phyloP scores from a whole-genome alignment of 768 basidiomycete genomes.

The Melanogaster broomeanus region DNA sequence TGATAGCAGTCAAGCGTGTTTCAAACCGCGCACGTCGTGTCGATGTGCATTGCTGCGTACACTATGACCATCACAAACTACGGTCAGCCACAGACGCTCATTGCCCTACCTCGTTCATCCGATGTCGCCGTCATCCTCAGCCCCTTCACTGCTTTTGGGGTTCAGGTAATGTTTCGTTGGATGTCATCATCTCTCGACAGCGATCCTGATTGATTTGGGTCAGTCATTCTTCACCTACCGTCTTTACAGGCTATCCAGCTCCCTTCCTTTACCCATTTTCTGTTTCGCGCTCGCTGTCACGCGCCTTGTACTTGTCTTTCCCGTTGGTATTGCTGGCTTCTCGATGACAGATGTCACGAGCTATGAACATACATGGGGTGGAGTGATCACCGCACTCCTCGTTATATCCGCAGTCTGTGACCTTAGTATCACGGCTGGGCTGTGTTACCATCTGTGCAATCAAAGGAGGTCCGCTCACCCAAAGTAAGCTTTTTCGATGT shows the following conservation, averaged over 20 bases:
- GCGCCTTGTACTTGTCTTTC: neutral
- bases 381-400: neutral
- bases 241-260: conserved; percentile 1
- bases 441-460: neutral
- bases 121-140: too few species aligned
- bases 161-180: neutral
- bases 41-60: neutral
- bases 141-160: neutral
- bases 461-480: neutral
- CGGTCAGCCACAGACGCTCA: neutral
- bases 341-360: neutral
- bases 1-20: neutral
- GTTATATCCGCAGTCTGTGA: neutral
- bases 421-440: neutral
- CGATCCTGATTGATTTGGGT: neutral
- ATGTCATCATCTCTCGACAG: neutral
- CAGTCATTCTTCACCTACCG: conserved; percentile 1
- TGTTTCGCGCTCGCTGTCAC: neutral
- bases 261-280: neutral
- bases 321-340: neutral
- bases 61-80: neutral
- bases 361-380: neutral
- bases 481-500: too few species aligned
- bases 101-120: neutral
- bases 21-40: neutral